Evolutionary conservation across 1,139 yeast species (phyloP), one percentile per base, ranked within the genome.

Genomic region (Pichia sp.): DNA sequence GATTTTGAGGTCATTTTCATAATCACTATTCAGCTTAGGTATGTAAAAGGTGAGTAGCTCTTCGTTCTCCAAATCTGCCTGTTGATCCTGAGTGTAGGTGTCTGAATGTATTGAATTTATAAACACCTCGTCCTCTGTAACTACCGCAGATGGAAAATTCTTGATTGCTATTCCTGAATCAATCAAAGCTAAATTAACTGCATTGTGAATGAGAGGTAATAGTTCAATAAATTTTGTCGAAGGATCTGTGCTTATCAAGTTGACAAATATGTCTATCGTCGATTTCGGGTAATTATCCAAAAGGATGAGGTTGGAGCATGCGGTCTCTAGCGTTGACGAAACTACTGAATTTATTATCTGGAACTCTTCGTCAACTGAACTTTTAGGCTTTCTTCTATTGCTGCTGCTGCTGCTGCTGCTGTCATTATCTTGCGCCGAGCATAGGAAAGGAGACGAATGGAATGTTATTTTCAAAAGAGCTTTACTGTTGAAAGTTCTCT

Each of bases 221-320:
- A 78, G 62, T 12, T 71, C 64, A 6, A 70, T 60, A 52, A 70
- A 67, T 26, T 72, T 62, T 36, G 72, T 69, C 12, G 70, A 58
- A 8, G 58, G 46, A 43, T 76, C 75, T 18, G 74, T 67, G 9
- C 85, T 74, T 19, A 89, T 72, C 2, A 89, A 72, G 43, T 86
- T 80, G n/a, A 91, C 74, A 60, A 84, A 85, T 23, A 93, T 75
- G 63, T 85, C 95, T 51, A 93, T 87, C 23, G 91, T 82, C 9
- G 96, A 87, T 67, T 93, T 93, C 5, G 98, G 97, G 66, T 91
- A 91, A 55, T 83, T 81, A 18, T 80, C 80, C 47, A 89, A 72
- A 42, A 87, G 69, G 3, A 93, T 77, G 1, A 85, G 71, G 10
- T 88, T 83, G 8, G 50, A 22, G 18, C 55, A 50, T 37, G 60